Conservation (phyloP, 495 filamentous ascomycete genomes). For the Penicillium crystallinum region DNA sequence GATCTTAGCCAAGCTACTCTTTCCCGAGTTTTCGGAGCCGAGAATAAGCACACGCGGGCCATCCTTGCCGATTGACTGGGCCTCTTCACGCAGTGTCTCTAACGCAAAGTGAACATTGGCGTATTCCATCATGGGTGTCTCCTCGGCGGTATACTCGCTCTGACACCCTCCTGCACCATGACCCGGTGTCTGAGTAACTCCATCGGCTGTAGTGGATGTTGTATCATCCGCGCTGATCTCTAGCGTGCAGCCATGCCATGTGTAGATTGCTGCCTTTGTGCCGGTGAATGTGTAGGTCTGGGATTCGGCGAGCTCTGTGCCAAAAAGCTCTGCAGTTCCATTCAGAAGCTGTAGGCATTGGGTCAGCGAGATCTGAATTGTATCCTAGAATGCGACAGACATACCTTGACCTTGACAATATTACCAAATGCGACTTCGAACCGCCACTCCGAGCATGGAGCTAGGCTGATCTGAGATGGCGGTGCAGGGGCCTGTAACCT, state of each 20-base stretch:
- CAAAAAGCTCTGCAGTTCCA: conserved; percentile 91
- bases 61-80: conserved; percentile 43
- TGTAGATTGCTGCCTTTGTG: conserved; percentile 81
- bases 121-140: conserved; percentile 78
- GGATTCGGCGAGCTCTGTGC: conserved; percentile 82
- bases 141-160: conserved; percentile 73
- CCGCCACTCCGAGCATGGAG: conserved; percentile 69
- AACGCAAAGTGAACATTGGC: conserved; percentile 85
- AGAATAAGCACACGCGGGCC: conserved; percentile 82
- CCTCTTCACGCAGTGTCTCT: conserved; percentile 56
- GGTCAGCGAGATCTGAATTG: conserved; percentile 14
- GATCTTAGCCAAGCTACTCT: conserved; percentile 77
- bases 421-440: conserved; percentile 76
- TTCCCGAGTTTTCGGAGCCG: conserved; percentile 75
- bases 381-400: conserved; percentile 12
- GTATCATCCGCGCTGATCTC: conserved; percentile 59
- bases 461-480: conserved; percentile 42
- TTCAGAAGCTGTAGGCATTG: conserved; percentile 51
- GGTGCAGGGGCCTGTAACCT: conserved; percentile 34
- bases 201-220: conserved; percentile 16
- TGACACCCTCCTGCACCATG: conserved; percentile 50
- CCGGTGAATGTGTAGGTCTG: conserved; percentile 78
- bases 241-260: conserved; percentile 82
- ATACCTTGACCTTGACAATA: conserved; percentile 57
- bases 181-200: conserved; percentile 20